Evolutionary conservation across 2,329 filamentous ascomycete genomes (phyloP).

Genomic region (Huntiella moniliformis): DNA sequence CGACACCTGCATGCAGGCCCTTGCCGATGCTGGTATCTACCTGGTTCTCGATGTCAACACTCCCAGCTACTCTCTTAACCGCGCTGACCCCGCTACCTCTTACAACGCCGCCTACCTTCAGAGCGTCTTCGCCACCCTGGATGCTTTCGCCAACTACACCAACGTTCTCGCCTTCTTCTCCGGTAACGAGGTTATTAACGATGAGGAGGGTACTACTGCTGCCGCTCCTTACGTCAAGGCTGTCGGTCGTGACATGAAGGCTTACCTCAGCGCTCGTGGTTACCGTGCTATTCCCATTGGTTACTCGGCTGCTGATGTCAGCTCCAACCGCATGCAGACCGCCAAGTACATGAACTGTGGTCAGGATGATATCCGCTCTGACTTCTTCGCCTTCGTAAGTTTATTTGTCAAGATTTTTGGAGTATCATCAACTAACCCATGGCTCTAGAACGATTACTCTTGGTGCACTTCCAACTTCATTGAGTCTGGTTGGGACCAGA

Average conservation of each 20-base stretch:
- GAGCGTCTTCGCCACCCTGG: slow-evolving; percentile 71
- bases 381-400: slow-evolving; percentile 58
- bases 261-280: slow-evolving; percentile 43
- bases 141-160: slow-evolving; percentile 62
- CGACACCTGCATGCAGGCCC: slow-evolving; percentile 64
- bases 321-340: slow-evolving; percentile 69
- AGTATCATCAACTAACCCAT: slow-evolving; percentile 16
- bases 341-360: slow-evolving; percentile 91
- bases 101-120: slow-evolving; percentile 80
- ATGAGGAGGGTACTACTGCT: slow-evolving; percentile 39
- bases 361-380: slow-evolving; percentile 60
- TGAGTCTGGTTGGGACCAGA: slow-evolving; percentile 64
- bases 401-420: neutral
- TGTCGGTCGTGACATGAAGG: slow-evolving; percentile 56
- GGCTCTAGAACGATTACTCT: slow-evolving; percentile 53
- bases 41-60: slow-evolving; percentile 82
- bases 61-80: slow-evolving; percentile 76
- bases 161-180: slow-evolving; percentile 82
- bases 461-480: slow-evolving; percentile 60
- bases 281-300: slow-evolving; percentile 55
- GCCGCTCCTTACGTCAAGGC: slow-evolving; percentile 61
- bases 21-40: slow-evolving; percentile 78
- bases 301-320: slow-evolving; percentile 63
- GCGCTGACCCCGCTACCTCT: slow-evolving; percentile 43
- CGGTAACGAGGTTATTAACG: slow-evolving; percentile 65